Conservation (phyloP, 139 green algal species). For the Coelastrella sp. region DNA sequence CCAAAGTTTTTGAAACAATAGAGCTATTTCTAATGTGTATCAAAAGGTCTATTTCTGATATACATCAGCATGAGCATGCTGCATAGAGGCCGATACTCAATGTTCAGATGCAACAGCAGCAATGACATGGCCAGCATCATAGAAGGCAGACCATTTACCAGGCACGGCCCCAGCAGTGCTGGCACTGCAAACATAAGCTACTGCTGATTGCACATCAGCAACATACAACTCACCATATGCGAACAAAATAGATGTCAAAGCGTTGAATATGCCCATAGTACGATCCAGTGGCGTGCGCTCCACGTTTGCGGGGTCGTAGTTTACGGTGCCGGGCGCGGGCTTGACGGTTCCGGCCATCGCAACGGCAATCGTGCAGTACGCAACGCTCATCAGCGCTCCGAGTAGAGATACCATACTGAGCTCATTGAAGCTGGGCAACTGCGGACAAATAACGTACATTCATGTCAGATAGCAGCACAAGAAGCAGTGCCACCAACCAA, state of each 20-base stretch:
- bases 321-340: conserved; percentile 5
- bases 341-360: conserved; percentile 32
- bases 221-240: conserved; percentile 48
- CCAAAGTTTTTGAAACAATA: not conserved
- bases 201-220: not conserved
- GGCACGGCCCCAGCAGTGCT: not conserved
- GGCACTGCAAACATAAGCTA: not conserved
- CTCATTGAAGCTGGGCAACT: conserved; percentile 59
- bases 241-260: conserved; percentile 65
- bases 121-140: no score
- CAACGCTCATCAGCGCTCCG: conserved; percentile 60
- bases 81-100: no score
- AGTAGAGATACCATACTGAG: conserved; percentile 47
- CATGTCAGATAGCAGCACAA: conserved; percentile 29
- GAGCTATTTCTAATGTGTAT: not conserved
- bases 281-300: conserved; percentile 11
- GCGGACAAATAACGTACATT: not conserved
- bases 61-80: no score
- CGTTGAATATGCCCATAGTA: conserved; percentile 64
- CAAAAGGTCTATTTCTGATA: not conserved
- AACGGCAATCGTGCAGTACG: conserved; percentile 67
- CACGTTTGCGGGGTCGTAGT: conserved; percentile 3
- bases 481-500: no score
- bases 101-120: no score
- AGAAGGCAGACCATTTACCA: no score